These are phyloP conservation scores for Oryza glumipatula DNA, from an alignment of 176 grass and related monocot genomes.

Conservation along the genomic window DNA sequence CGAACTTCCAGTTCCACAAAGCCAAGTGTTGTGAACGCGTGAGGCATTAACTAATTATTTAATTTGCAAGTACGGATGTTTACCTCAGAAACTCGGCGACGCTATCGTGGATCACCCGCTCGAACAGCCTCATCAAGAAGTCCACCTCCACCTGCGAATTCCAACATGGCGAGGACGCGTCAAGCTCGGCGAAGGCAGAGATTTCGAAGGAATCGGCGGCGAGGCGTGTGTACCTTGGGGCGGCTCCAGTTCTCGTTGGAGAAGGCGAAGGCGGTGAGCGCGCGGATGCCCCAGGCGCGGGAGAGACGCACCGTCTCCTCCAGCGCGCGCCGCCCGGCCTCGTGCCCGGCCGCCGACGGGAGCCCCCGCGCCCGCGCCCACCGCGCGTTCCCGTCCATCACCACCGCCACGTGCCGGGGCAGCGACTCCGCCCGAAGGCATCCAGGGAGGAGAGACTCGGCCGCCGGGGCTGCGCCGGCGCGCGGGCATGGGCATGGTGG, in stretches of 20 bases:
- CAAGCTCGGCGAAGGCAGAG: conserved; percentile 9
- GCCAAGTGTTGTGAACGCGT: background rate
- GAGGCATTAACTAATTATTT: conserved; percentile 10
- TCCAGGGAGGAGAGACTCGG: conserved; percentile 37
- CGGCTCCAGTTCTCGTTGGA: conserved; percentile 85
- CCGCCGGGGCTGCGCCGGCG: conserved; percentile 7
- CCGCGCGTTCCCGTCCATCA: conserved; percentile 88
- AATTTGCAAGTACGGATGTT: background rate
- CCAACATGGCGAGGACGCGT: background rate
- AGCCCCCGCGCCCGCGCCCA: conserved; percentile 63
- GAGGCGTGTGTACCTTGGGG: conserved; percentile 45
- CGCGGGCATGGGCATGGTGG: conserved; percentile 20
- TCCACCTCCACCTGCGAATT: conserved; percentile 65
- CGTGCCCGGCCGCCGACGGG: conserved; percentile 60
- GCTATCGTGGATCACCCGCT: conserved; percentile 48
- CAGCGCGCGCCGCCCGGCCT: conserved; percentile 63
- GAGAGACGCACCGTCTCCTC: conserved; percentile 58
- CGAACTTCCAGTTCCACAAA: background rate
- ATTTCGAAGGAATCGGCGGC: background rate
- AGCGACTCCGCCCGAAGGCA: conserved; percentile 48
- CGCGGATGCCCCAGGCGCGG: conserved; percentile 55
- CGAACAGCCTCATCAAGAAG: conserved; percentile 64
- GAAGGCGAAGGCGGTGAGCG: conserved; percentile 80
- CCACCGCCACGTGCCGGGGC: conserved; percentile 73
- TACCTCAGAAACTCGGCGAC: conserved; percentile 60